Conservation (phyloP, 2,329 filamentous ascomycete species). For the Xylariaceae sp. region DNA sequence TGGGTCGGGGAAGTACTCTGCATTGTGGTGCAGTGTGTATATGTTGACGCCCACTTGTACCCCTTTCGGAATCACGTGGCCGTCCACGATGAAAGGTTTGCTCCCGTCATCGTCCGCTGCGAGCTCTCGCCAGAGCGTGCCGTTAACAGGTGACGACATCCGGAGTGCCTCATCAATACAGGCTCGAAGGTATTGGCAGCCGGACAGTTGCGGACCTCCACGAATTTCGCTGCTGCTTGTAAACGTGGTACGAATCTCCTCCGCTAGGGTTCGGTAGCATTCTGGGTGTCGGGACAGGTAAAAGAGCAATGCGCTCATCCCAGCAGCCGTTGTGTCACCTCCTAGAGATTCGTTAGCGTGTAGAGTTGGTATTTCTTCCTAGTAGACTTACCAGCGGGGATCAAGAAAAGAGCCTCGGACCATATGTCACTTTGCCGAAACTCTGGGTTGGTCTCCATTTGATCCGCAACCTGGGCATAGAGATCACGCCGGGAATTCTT, state of each 20-base stretch:
- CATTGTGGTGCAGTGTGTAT: conserved; percentile 26
- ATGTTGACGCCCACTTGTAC: conserved; percentile 28
- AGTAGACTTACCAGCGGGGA: conserved; percentile 28
- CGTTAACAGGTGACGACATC: conserved; percentile 23
- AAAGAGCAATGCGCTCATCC: conserved; percentile 28
- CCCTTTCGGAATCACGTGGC: conserved; percentile 26
- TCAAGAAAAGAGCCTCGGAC: conserved; percentile 29
- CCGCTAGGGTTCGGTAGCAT: conserved; percentile 22
- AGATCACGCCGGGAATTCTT: conserved; percentile 26
- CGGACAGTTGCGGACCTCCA: conserved; percentile 21
- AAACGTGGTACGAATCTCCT: conserved; percentile 27
- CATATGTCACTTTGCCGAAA: conserved; percentile 28
- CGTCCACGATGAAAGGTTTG: conserved; percentile 24
- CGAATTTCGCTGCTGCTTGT: conserved; percentile 13
- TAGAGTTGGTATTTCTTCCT: neutral
- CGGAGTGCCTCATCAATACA: conserved; percentile 31
- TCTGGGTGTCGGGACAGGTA: conserved; percentile 27
- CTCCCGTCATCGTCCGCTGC: conserved; percentile 18
- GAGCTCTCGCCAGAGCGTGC: conserved; percentile 28
- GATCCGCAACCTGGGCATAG: conserved; percentile 27
- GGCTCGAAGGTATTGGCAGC: conserved; percentile 33
- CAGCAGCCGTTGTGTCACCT: conserved; percentile 26
- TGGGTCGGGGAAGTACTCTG: conserved; percentile 27
- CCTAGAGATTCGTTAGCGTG: conserved; percentile 9
- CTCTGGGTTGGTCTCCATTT: conserved; percentile 19